Evolutionary conservation across 768 basidiomycete species (phyloP).

Genomic region (Phylloporus sp.): DNA sequence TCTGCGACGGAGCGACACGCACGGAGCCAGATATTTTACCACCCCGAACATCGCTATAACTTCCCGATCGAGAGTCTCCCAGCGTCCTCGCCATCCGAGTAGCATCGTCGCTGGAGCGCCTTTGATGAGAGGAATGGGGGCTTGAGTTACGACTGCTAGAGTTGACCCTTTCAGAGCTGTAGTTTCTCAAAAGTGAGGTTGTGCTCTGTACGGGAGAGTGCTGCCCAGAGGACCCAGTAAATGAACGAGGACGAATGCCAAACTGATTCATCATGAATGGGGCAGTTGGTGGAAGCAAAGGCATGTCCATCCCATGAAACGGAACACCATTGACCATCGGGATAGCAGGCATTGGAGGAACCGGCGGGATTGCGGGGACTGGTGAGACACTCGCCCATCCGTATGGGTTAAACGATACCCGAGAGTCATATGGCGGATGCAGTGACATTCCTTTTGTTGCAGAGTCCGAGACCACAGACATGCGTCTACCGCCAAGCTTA

Average conservation of each 20-base stretch:
- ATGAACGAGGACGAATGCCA: conserved; percentile 37
- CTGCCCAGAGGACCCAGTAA: conserved; percentile 29
- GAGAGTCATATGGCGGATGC: conserved; percentile 26
- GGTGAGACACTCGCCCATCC: conserved; percentile 19
- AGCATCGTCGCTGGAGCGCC: conserved; percentile 31
- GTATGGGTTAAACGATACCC: conserved; percentile 26
- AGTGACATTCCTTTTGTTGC: conserved; percentile 28
- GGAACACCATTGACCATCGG: conserved; percentile 35
- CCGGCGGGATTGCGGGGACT: conserved; percentile 30
- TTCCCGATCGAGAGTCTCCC: conserved; percentile 13
- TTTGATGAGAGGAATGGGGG: conserved; percentile 23
- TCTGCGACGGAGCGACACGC: conserved; percentile 8
- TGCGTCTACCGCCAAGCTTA: conserved; percentile 36
- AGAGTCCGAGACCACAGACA: conserved; percentile 36
- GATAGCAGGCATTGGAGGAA: conserved; percentile 34
- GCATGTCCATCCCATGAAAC: conserved; percentile 54
- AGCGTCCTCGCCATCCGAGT: conserved; percentile 8
- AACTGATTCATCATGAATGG: conserved; percentile 71
- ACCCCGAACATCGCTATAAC: conserved; percentile 14
- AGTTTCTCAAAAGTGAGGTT: conserved; percentile 18
- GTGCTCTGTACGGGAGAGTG: conserved; percentile 23
- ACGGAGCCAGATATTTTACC: conserved; percentile 7
- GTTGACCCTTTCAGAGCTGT: conserved; percentile 23
- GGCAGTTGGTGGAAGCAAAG: conserved; percentile 65
- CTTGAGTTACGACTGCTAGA: conserved; percentile 18